Evolutionary conservation across 202 grass and related monocot species (phyloP), one percentile per base, ranked within the genome.

Genomic region (Bolboschoenoplectus hybrid): DNA sequence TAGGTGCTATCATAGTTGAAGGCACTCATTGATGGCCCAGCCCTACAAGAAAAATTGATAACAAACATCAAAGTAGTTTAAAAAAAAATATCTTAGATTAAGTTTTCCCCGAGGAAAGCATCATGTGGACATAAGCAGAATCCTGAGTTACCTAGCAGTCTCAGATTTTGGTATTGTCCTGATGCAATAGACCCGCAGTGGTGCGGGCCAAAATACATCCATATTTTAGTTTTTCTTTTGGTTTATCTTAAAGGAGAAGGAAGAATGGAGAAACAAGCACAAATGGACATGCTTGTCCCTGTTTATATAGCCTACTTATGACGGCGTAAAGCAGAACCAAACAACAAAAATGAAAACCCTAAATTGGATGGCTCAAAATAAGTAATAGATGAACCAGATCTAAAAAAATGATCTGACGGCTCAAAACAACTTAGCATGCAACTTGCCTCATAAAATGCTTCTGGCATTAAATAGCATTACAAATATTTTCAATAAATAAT

Each of bases 1-100:
- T 93, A 94, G 72, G 87, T 99, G 87, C 92, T 97, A 82, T 99
- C 97, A 53, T 91, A 99, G 86, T 99, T 99, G 87, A 94, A 99
- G 91, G 93, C 94, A 88, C 94, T 92, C 77, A 99, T 86, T 79
- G 89, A 89, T 74, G 75, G 97, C 35, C 97, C 97, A 90, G 97
- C 97, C 85, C 97, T 97, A 81, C n/a, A 84, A 67, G 85, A 86
- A 61, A 40, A 68, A 63, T 56, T 36, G 44, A 61, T 53, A 83
- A 61, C 62, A 79, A 38, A 57, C 51, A 81, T 67, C 41, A 84
- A 83, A 40, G 43, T 55, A 83, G 69, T 46, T 19, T 56, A 34
- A 64, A 39, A 58, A 77, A 57, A 41, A 63, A 49, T 10, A 52
- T 10, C 7, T 52, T 26, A 26, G 26, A 26, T 26, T 26, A 26